phyloP scores from a whole-genome alignment of 2,329 filamentous ascomycete genomes.

The Aspergillus thermomutatus region DNA sequence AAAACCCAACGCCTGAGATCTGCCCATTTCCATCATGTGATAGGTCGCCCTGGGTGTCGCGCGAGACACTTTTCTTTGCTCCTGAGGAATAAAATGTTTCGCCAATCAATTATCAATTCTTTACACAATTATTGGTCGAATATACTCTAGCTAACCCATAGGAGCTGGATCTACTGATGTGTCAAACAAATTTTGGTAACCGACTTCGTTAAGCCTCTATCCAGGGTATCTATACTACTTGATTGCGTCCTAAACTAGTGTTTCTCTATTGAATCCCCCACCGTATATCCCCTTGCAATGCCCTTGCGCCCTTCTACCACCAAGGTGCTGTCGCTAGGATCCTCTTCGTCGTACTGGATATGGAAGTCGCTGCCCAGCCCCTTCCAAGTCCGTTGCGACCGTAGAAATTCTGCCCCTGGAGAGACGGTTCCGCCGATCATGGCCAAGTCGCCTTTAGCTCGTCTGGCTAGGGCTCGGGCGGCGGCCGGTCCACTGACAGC shows the following conservation, averaged over 20 bases:
- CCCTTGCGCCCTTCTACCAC: conserved; percentile 86
- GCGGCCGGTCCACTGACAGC: conserved; percentile 24
- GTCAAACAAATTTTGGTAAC: neutral
- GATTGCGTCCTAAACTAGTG: conserved; percentile 23
- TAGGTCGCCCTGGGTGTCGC: conserved; percentile 12
- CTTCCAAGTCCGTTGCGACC: conserved; percentile 82
- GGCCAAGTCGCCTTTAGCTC: conserved; percentile 68
- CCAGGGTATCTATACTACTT: conserved; percentile 3
- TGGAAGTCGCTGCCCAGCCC: conserved; percentile 85
- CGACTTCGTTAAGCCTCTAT: neutral
- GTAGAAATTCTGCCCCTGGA: conserved; percentile 83
- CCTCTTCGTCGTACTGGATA: conserved; percentile 57
- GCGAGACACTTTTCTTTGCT: neutral
- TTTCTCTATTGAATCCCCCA: conserved; percentile 56
- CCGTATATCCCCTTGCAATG: conserved; percentile 81
- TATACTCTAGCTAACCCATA: neutral
- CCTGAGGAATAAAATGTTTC: neutral
- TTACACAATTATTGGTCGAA: neutral
- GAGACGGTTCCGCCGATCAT: conserved; percentile 83
- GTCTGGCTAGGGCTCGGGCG: conserved; percentile 57
- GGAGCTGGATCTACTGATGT: neutral
- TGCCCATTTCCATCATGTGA: conserved; percentile 23
- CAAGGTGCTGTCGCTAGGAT: conserved; percentile 51
- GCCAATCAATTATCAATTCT: neutral
- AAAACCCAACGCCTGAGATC: conserved; percentile 17